Evolutionary conservation across 345 rosid genomes (phyloP).

Genomic region (Litchi chinensis): DNA sequence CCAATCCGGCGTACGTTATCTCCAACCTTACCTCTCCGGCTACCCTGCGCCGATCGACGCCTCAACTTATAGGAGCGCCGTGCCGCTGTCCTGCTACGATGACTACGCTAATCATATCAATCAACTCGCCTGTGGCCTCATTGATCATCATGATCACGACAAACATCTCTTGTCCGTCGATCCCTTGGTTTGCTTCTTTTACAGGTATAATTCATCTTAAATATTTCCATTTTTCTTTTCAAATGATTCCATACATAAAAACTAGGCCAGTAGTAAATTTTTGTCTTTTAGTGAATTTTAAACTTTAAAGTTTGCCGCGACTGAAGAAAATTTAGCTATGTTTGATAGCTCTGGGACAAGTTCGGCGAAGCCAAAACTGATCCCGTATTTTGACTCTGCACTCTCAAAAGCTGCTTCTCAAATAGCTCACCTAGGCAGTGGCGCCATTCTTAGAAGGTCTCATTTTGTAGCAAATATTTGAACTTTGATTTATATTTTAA

Average conservation of each 20-base stretch:
- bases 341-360: constrained; percentile 44
- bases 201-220: constrained; percentile 27
- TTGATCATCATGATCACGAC: constrained; percentile 4
- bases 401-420: constrained; percentile 41
- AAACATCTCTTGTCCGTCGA: constrained; percentile 41
- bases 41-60: constrained; percentile 23
- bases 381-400: constrained; percentile 45
- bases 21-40: constrained; percentile 34
- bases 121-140: constrained; percentile 34
- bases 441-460: constrained; percentile 39
- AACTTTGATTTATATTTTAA: not conserved
- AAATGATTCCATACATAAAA: too few relatives aligned
- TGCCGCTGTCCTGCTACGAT: constrained; percentile 50
- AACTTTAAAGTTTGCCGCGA: not conserved
- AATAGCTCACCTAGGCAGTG: constrained; percentile 43
- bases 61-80: constrained; percentile 29
- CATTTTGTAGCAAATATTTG: not conserved
- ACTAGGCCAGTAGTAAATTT: too few relatives aligned
- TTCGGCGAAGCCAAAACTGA: constrained; percentile 51
- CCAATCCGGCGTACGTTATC: constrained; percentile 39
- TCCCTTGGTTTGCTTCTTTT: constrained; percentile 49
- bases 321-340: not conserved
- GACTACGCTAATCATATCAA: constrained; percentile 44
- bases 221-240: too few relatives aligned
- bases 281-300: not conserved